Evolutionary conservation across 768 basidiomycete species (phyloP).

Genomic region (Plicaturopsis crispa): DNA sequence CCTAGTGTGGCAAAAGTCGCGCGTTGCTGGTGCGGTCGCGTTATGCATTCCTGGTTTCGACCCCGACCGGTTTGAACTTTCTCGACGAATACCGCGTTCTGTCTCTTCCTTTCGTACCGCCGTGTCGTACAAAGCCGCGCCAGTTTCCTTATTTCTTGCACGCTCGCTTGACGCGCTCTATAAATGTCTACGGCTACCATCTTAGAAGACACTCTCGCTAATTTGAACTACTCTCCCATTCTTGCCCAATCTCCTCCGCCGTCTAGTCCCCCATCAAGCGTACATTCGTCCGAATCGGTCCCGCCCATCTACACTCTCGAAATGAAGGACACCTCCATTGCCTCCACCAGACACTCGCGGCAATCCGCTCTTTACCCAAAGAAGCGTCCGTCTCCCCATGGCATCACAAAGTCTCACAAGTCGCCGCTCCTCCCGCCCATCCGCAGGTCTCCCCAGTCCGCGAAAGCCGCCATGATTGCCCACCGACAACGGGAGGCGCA

Average conservation of each 20-base stretch:
- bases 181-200: conserved; percentile 5
- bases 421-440: conserved; percentile 40
- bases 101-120: conserved; percentile 9
- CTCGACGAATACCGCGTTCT: too few relatives aligned
- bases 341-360: conserved; percentile 54
- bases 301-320: conserved; percentile 22
- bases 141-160: background rate
- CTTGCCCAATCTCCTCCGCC: conserved; percentile 16
- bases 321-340: conserved; percentile 73
- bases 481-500: conserved; percentile 68
- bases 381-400: conserved; percentile 81
- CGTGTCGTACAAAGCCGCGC: conserved; percentile 3
- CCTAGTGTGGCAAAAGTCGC: too few relatives aligned
- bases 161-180: conserved; percentile 5
- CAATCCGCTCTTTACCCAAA: conserved; percentile 66
- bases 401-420: conserved; percentile 63
- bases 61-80: background rate
- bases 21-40: too few relatives aligned
- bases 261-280: conserved; percentile 36
- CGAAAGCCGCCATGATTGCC: conserved; percentile 49
- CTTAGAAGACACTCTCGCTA: conserved; percentile 4
- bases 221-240: conserved; percentile 14
- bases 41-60: background rate
- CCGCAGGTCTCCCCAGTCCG: conserved; percentile 60
- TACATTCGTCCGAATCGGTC: conserved; percentile 29